A percentile compares a stretch with the other conserved stretches of the same genome.
Conservation (phyloP, 108 stramenopile species). For the Nitzschia putrida region DNA sequence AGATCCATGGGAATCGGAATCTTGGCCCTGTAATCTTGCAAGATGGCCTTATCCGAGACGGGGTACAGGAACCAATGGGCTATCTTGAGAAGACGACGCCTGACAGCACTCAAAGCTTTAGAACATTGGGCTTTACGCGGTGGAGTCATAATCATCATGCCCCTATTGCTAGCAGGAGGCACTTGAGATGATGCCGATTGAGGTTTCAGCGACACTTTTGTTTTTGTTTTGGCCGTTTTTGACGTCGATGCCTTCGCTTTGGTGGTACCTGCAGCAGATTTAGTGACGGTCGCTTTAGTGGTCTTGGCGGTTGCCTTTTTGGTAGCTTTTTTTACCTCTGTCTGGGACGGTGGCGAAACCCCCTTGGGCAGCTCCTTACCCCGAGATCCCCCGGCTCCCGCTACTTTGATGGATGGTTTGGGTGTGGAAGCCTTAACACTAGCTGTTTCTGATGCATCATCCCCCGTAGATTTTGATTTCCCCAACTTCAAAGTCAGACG, state of each 20-base stretch:
- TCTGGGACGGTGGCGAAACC: conserved; percentile 19
- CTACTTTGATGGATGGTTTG: conserved; percentile 43
- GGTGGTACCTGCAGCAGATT: conserved; percentile 14
- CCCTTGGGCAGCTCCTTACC: conserved; percentile 61
- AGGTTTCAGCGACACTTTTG: conserved; percentile 21
- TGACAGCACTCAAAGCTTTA: conserved; percentile 67
- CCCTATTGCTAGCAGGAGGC: not conserved
- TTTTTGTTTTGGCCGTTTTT: conserved; percentile 23
- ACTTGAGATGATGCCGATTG: conserved; percentile 20
- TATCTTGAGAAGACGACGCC: conserved; percentile 55
- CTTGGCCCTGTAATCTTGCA: conserved; percentile 78
- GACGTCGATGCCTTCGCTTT: conserved; percentile 20
- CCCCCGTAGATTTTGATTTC: conserved; percentile 9
- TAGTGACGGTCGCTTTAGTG: conserved; percentile 6
- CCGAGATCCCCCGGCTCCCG: conserved; percentile 29
- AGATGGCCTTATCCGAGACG: conserved; percentile 65
- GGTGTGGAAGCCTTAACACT: conserved; percentile 43
- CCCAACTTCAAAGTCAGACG: conserved; percentile 36
- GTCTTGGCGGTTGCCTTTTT: conserved; percentile 23
- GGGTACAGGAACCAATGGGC: conserved; percentile 71
- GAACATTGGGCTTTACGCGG: conserved; percentile 58
- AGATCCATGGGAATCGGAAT: conserved; percentile 79
- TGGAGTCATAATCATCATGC: conserved; percentile 45
- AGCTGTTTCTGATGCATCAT: not conserved
- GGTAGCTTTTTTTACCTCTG: conserved; percentile 9